These are phyloP conservation scores for Cyclanthera cordifolia DNA, from an alignment of 306 rosid genomes.

Conservation along the genomic window DNA sequence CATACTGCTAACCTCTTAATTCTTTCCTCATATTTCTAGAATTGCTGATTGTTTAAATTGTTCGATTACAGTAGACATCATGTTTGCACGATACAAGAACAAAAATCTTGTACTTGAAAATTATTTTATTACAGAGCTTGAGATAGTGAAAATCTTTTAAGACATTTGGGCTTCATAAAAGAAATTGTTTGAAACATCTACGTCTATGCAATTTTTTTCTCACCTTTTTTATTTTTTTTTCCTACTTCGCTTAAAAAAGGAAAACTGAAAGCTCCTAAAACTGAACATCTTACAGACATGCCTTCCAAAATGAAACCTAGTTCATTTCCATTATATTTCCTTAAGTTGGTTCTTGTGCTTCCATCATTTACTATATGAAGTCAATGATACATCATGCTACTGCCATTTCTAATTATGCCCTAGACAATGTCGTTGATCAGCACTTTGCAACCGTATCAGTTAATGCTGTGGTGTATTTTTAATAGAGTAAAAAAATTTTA, in stretches of 20 bases:
- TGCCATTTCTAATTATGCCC: neutral
- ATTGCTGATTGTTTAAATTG: neutral
- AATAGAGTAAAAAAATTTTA: neutral
- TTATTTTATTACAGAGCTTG: neutral
- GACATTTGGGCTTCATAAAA: neutral
- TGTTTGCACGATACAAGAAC: neutral
- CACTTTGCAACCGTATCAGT: neutral
- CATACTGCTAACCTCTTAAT: conserved; percentile 11
- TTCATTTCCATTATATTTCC: neutral
- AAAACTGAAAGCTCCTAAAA: neutral
- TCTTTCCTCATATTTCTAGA: neutral
- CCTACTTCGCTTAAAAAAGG: neutral
- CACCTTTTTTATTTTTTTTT: neutral
- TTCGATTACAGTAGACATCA: neutral
- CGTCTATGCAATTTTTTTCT: neutral
- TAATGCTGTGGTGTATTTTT: neutral
- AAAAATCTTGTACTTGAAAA: neutral
- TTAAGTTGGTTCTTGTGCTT: neutral
- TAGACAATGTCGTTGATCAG: neutral
- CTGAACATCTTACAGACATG: neutral
- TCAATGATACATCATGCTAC: neutral
- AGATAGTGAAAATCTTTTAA: neutral
- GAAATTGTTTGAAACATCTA: neutral
- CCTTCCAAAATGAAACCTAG: neutral
- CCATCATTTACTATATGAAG: neutral